phyloP scores from a whole-genome alignment of 1,284 basidiomycete species.

The Cryptococcus sp. region DNA sequence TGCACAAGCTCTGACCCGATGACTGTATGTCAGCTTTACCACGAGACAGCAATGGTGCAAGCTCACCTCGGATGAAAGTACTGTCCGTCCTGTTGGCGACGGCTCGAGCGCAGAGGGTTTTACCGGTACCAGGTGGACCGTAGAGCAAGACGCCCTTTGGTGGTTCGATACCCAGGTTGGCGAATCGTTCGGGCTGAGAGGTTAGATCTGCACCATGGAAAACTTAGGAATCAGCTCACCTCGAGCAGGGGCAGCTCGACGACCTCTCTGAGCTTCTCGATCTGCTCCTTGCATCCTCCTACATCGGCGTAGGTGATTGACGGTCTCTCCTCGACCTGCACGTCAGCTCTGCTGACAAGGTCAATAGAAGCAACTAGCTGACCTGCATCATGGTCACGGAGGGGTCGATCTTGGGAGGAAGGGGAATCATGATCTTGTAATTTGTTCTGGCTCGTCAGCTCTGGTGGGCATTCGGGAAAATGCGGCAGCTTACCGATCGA shows the following conservation, averaged over 20 bases:
- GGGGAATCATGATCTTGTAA: conserved; percentile 99
- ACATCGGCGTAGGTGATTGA: conserved; percentile 98
- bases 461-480: neutral
- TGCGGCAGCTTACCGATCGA: conserved; percentile 30
- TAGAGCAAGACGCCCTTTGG: conserved; percentile 97
- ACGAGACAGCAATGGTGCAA: neutral
- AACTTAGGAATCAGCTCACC: conserved; percentile 51
- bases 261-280: conserved; percentile 97
- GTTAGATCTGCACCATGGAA: conserved; percentile 8
- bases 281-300: conserved; percentile 99
- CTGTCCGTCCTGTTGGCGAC: conserved; percentile 99
- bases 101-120: conserved; percentile 95
- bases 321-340: conserved; percentile 95
- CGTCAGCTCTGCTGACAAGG: neutral
- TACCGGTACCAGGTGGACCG: conserved; percentile 94
- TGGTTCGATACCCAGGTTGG: conserved; percentile 96
- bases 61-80: conserved; percentile 82
- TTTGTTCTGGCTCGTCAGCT: conserved; percentile 58
- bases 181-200: conserved; percentile 92
- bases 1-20: conserved; percentile 99
- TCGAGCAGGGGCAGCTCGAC: conserved; percentile 95
- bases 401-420: conserved; percentile 99
- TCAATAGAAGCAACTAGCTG: no score
- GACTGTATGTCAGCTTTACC: conserved; percentile 18
- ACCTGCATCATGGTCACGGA: conserved; percentile 99